Percentiles rank a stretch among this genome's conserved stretches.
These are phyloP conservation scores for Dendrobium nobile DNA, from an alignment of 106 monocot species.

Conservation along the genomic window DNA sequence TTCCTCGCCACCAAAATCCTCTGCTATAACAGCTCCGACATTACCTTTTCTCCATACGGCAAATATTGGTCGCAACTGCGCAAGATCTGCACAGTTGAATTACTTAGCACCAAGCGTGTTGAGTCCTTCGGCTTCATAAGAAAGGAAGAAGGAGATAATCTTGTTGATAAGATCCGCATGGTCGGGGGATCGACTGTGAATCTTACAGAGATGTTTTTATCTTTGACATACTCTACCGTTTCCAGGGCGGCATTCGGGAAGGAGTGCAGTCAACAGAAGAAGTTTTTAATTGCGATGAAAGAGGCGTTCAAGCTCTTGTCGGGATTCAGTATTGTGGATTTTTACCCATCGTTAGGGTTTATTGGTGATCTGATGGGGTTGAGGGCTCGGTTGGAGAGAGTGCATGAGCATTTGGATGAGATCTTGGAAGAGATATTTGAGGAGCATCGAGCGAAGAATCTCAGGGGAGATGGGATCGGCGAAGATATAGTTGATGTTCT, in stretches of 20 bases:
- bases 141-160: background rate
- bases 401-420: background rate
- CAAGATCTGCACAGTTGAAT: background rate
- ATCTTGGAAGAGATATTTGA: background rate
- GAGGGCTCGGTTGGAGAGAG: background rate
- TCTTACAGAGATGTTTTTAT: background rate
- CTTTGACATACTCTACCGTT: background rate
- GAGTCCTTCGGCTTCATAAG: constrained; percentile 3
- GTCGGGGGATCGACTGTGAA: background rate
- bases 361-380: background rate
- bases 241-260: background rate
- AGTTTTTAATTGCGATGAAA: background rate
- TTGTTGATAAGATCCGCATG: background rate
- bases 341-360: background rate
- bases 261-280: background rate
- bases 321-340: background rate
- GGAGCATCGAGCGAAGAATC: background rate
- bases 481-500: constrained; percentile 10
- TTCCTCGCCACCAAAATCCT: background rate
- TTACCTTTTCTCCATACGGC: constrained; percentile 1
- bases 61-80: constrained; percentile 4
- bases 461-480: background rate
- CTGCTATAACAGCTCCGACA: background rate
- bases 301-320: background rate
- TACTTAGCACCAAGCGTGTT: constrained; percentile 1